Conservation (phyloP, 139 green algal genomes). For the Chlamydomonas sphaeroides region DNA sequence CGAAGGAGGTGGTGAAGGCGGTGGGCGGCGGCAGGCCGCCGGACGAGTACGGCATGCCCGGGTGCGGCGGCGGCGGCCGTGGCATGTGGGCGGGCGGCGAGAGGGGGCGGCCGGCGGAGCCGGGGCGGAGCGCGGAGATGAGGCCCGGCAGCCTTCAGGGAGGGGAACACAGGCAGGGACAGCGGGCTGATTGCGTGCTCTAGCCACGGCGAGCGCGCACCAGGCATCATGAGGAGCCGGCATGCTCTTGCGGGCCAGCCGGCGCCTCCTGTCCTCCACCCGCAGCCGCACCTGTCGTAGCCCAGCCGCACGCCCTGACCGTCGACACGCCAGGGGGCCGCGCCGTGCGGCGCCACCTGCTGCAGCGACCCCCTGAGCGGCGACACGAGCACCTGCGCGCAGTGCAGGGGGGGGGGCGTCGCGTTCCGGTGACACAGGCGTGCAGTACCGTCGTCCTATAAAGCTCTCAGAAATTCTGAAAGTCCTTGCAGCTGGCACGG, state of each 20-base stretch:
- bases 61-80: neutral
- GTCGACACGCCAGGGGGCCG: neutral
- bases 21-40: neutral
- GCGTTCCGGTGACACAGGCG: too few species aligned
- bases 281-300: slow-evolving; percentile 31
- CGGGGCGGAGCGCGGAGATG: neutral
- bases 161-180: too few species aligned
- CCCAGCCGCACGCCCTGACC: neutral
- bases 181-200: too few species aligned
- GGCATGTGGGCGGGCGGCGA: neutral
- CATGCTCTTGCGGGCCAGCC: too few species aligned
- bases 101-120: neutral
- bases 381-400: slow-evolving; percentile 10
- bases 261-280: too few species aligned
- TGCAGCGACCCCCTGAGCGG: neutral
- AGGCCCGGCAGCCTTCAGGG: slow-evolving; percentile 20
- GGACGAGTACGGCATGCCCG: neutral
- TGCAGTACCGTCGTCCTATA: too few species aligned
- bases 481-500: too few species aligned
- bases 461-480: too few species aligned
- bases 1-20: neutral
- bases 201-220: too few species aligned
- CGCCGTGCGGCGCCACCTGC: neutral
- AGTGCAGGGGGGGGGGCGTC: too few species aligned
- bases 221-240: too few species aligned